phyloP scores from a whole-genome alignment of 2,329 filamentous ascomycete species.

The Cladosporium sp. region DNA sequence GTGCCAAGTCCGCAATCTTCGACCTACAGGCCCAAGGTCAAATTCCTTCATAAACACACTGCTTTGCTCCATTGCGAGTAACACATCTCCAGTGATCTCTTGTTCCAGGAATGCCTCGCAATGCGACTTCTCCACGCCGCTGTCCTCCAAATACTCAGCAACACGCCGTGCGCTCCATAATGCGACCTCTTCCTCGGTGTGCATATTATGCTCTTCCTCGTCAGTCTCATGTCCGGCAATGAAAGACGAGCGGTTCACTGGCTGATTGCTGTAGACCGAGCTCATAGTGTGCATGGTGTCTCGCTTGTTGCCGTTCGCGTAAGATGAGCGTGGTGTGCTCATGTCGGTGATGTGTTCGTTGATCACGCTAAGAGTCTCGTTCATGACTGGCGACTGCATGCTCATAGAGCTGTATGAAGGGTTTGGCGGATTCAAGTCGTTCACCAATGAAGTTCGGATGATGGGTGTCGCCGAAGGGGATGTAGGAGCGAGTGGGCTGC shows the following conservation, averaged over 20 bases:
- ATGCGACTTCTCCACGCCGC: slow-evolving; percentile 81
- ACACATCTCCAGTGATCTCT: slow-evolving; percentile 89
- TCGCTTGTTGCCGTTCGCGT: slow-evolving; percentile 37
- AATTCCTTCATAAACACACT: slow-evolving; percentile 95
- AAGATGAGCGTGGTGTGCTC: slow-evolving; percentile 53
- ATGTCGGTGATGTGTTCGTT: slow-evolving; percentile 95
- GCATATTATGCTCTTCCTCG: slow-evolving; percentile 74
- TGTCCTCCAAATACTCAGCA: slow-evolving; percentile 80
- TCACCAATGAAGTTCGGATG: slow-evolving; percentile 10
- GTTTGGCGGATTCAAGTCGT: slow-evolving; percentile 2
- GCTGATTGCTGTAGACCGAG: slow-evolving; percentile 81
- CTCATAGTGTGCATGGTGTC: slow-evolving; percentile 47
- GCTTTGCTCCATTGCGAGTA: slow-evolving; percentile 91
- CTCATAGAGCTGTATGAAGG: slow-evolving; percentile 11
- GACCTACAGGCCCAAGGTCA: slow-evolving; percentile 84
- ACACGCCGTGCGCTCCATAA: slow-evolving; percentile 77
- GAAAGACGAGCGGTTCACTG: slow-evolving; percentile 73
- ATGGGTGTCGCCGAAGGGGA: not conserved
- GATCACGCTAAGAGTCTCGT: slow-evolving; percentile 92
- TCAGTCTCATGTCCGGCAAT: slow-evolving; percentile 94
- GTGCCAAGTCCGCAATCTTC: slow-evolving; percentile 90
- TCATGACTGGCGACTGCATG: slow-evolving; percentile 65
- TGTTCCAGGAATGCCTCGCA: slow-evolving; percentile 94
- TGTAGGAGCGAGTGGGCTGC: slow-evolving; percentile 3
- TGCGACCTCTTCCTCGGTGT: slow-evolving; percentile 70